A percentile compares a stretch with the other conserved stretches of the same genome.
Conservation (phyloP, 495 filamentous ascomycete species). For the Hypoxylon lienhwacheense region DNA sequence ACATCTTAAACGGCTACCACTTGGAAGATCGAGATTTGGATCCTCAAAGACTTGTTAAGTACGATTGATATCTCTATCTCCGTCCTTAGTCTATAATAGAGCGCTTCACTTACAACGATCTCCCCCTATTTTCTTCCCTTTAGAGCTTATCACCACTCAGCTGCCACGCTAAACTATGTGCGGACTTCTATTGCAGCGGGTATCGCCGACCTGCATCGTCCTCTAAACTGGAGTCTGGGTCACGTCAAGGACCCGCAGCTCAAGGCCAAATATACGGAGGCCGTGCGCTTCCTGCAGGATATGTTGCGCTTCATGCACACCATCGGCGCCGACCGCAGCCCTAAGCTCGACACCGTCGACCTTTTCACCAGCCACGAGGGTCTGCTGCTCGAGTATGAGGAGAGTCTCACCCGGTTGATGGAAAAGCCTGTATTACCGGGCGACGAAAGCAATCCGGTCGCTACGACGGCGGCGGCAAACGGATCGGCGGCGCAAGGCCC, state of each 20-base stretch:
- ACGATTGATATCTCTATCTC: constrained; percentile 10
- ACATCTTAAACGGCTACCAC: constrained; percentile 90
- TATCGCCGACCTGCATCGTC: constrained; percentile 89
- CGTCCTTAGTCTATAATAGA: background rate
- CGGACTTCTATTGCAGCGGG: constrained; percentile 81
- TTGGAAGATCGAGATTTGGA: constrained; percentile 72
- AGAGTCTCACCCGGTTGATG: constrained; percentile 75
- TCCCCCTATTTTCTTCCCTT: background rate
- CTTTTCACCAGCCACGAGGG: constrained; percentile 95
- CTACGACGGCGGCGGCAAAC: background rate
- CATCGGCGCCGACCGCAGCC: constrained; percentile 82
- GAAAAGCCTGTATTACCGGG: constrained; percentile 57
- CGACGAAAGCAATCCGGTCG: constrained; percentile 18
- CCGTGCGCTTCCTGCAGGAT: constrained; percentile 83
- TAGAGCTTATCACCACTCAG: constrained; percentile 92
- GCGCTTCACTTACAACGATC: background rate
- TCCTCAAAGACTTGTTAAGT: constrained; percentile 77
- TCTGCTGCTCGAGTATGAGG: constrained; percentile 91
- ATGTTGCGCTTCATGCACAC: constrained; percentile 95
- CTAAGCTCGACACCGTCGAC: constrained; percentile 90
- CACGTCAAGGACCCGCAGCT: constrained; percentile 84
- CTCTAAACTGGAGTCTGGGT: constrained; percentile 92
- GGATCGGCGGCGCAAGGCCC: constrained; percentile 12
- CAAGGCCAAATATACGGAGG: constrained; percentile 79
- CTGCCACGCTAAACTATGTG: constrained; percentile 90